Evolutionary conservation across 2,329 filamentous ascomycete species (phyloP).

Genomic region (Corynespora cassiicola): DNA sequence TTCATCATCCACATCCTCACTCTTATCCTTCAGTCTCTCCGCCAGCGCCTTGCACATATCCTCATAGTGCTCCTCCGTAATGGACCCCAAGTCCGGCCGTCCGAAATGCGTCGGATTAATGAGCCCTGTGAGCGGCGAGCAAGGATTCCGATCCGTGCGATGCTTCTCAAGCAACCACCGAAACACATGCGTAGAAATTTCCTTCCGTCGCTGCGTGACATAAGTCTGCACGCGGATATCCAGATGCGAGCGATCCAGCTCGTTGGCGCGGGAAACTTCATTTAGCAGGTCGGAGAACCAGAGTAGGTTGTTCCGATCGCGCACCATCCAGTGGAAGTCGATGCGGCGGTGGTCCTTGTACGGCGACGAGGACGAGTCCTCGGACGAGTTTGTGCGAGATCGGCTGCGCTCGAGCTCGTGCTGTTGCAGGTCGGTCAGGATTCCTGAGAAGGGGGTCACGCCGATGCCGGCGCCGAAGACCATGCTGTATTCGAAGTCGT

Average conservation of each 20-base stretch:
- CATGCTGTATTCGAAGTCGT: slow-evolving; percentile 63
- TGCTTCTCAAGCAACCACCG: slow-evolving; percentile 64
- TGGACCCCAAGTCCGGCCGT: slow-evolving; percentile 59
- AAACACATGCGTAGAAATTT: slow-evolving; percentile 61
- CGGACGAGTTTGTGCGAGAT: slow-evolving; percentile 17
- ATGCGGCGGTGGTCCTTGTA: slow-evolving; percentile 56
- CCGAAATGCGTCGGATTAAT: slow-evolving; percentile 62
- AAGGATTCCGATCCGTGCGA: slow-evolving; percentile 58
- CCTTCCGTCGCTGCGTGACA: slow-evolving; percentile 62
- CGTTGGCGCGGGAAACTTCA: slow-evolving; percentile 45
- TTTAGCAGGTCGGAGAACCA: slow-evolving; percentile 67
- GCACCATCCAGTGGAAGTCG: slow-evolving; percentile 68
- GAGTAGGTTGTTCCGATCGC: slow-evolving; percentile 61
- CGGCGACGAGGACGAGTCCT: slow-evolving; percentile 18
- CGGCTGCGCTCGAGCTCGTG: slow-evolving; percentile 47
- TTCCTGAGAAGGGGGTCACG: slow-evolving; percentile 64
- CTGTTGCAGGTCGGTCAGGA: slow-evolving; percentile 61
- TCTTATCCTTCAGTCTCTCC: slow-evolving; percentile 27
- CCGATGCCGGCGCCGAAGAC: slow-evolving; percentile 65
- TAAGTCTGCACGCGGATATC: slow-evolving; percentile 64
- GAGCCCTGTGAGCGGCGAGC: slow-evolving; percentile 62
- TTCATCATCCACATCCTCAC: slow-evolving; percentile 28
- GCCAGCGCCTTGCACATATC: slow-evolving; percentile 53
- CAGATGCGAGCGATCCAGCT: slow-evolving; percentile 44
- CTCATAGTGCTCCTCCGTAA: slow-evolving; percentile 62